Evolutionary conservation across 2,329 filamentous ascomycete genomes (phyloP), one percentile per base, ranked within the genome.

Genomic region (Aureobasidium uvarum): DNA sequence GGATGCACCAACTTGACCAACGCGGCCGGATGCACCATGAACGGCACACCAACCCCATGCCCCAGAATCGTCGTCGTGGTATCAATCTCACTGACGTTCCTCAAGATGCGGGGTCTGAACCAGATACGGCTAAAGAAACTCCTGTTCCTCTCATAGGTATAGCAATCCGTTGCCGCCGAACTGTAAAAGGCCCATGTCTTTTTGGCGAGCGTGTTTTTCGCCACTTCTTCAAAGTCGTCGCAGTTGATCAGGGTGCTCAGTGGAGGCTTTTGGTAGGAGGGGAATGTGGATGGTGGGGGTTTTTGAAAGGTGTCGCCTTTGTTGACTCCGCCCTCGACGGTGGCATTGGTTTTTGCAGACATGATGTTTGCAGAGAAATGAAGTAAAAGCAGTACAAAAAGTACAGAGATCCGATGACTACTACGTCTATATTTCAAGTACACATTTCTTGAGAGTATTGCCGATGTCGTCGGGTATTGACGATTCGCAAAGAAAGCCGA

Each of bases 141-240:
- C 50, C 71, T 72, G 67, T 82, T 83, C 31, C 77, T 72, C 25
- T 75, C 75, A 59, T 77, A 75, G n/a, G 81, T 83, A 39, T 79
- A 72, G 60, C 81, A 79, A 48, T 83, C 79, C 1, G 82, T 83
- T 0, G 81, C 81, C 1, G 80, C 82, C 0, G 79, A 80, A 16
- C 75, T 76, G 68, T 81, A 82, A 63, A 77, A 79, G 0, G 77
- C 77, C 76, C 76, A 78, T 28, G 77, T 73, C 50, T 77, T 74
- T 14, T 72, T 70, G 1, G 72, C 71, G 59, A 79, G 69, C 66
- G 65, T 66, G 23, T 71, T 71, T 14, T 71, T 69, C 3, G 79
- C 78, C 6, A 77, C 74, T 3, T 69, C 65, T 63, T 80, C 75
- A 67, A 81, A 80, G 68, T 80, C 79, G 71, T 81, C 74, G 14